Evolutionary conservation across 2,329 filamentous ascomycete genomes (phyloP), one percentile per base, ranked within the genome.

Genomic region (Claviceps digitariae): DNA sequence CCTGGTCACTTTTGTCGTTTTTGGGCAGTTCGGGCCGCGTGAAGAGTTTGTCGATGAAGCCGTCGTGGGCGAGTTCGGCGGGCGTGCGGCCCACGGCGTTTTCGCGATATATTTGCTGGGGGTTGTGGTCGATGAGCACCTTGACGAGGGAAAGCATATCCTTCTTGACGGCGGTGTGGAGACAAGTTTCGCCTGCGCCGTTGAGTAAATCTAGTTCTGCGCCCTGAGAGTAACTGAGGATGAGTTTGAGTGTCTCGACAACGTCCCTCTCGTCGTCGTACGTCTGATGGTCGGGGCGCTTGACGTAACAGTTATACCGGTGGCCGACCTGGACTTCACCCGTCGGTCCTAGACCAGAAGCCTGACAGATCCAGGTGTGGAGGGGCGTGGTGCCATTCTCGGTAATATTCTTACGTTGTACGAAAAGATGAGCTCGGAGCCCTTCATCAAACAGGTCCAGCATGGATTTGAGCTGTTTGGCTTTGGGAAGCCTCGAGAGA

Each of bases 61-160:
- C 65, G 51, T 86, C 82, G 50, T 78, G 71, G 0, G 83, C 80
- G 49, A 87, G 68, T 60, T 93, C 87, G 29, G 76, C 73, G 0
- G 87, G 84, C 0, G 87, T 93, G 17, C 79, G 76, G 1, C 88
- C 88, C 0, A 86, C 86, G 0, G 86, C 80, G 59, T 90, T 90
- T 64, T 93, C 88, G 23, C 82, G 78, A 59, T 79, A 75, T 0
- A 89, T 69, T 1, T 90, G 71, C 27, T 74, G 72, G 0, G 83
- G 78, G 20, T 78, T 73, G 58, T 70, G 70, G 10, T 77, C 69
- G 12, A 90, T 67, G 3, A 86, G 60, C 2, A 70, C 61, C 15
- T 70, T 66, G 41, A 70, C 60, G 1, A 76, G 58, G 38, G 61
- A 62, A 8, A 70, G 58, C 38, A 68, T 58, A 13, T 66, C 60